Evolutionary conservation across 805 yeast species (phyloP).

Genomic region (Barnettozyma wickerhamii): DNA sequence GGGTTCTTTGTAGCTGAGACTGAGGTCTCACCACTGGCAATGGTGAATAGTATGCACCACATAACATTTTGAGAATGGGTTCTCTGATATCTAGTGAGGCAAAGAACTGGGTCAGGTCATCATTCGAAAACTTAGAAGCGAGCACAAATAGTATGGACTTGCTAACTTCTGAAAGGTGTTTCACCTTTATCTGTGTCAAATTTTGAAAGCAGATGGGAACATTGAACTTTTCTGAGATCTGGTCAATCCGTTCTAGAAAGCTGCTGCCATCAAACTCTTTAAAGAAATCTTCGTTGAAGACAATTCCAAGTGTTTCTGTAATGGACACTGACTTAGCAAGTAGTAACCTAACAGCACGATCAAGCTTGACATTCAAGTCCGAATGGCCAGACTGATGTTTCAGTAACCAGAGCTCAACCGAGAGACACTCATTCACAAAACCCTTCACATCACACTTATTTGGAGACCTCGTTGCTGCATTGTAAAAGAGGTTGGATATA

Average conservation of each 20-base stretch:
- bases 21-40: slow-evolving; percentile 16
- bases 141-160: slow-evolving; percentile 17
- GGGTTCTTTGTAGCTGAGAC: background rate
- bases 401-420: slow-evolving; percentile 23
- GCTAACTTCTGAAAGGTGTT: slow-evolving; percentile 15
- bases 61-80: slow-evolving; percentile 22
- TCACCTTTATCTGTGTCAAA: slow-evolving; percentile 4
- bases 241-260: slow-evolving; percentile 17
- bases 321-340: slow-evolving; percentile 5
- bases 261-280: slow-evolving; percentile 5
- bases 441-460: background rate
- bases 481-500: slow-evolving; percentile 41
- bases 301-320: background rate
- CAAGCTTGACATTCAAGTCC: slow-evolving; percentile 28
- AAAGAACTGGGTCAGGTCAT: slow-evolving; percentile 10
- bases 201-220: slow-evolving; percentile 6
- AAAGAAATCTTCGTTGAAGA: slow-evolving; percentile 16
- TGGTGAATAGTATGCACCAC: slow-evolving; percentile 15
- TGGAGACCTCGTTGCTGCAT: slow-evolving; percentile 27
- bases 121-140: slow-evolving; percentile 12
- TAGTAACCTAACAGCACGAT: slow-evolving; percentile 31
- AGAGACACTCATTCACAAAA: slow-evolving; percentile 18
- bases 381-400: slow-evolving; percentile 10
- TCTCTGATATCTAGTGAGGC: slow-evolving; percentile 10
- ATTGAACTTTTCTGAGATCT: slow-evolving; percentile 11